Evolutionary conservation across 169 alveolate genomes (phyloP).

Genomic region (Plasmodium inui): DNA sequence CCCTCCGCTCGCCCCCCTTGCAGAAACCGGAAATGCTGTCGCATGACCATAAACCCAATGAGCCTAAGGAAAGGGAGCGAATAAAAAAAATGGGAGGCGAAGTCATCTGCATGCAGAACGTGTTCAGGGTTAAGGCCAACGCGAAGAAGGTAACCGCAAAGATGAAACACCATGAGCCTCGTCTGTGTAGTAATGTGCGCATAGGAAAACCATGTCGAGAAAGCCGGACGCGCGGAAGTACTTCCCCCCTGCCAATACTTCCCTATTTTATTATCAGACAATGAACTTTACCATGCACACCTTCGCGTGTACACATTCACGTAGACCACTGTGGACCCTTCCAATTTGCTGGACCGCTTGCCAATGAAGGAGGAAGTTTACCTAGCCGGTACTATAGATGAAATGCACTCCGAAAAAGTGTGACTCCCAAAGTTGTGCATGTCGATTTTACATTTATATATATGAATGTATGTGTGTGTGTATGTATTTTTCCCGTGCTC

Average conservation of each 20-base stretch:
- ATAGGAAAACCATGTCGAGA: not conserved
- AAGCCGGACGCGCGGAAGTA: not conserved
- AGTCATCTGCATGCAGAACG: conserved; percentile 70
- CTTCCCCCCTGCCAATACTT: not conserved
- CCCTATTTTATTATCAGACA: not conserved
- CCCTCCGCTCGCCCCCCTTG: not conserved
- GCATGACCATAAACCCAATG: conserved; percentile 66
- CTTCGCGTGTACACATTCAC: not conserved
- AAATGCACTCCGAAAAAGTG: not conserved
- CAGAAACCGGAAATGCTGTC: conserved; percentile 52
- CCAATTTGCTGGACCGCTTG: conserved; percentile 40
- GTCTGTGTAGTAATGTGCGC: not conserved
- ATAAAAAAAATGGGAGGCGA: conserved; percentile 75
- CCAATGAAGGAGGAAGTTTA: conserved; percentile 62
- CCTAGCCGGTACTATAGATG: conserved; percentile 37
- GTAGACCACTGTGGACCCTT: conserved; percentile 1
- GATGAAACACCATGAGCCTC: not conserved
- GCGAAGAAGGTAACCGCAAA: conserved; percentile 36
- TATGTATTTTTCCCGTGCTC: not conserved
- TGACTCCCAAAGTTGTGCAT: not conserved
- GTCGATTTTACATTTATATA: not conserved
- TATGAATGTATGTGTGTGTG: too few relatives aligned
- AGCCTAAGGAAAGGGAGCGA: conserved; percentile 73
- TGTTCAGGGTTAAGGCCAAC: conserved; percentile 57
- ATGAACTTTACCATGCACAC: not conserved